Conservation (phyloP, 2,329 filamentous ascomycete genomes). For the Hypoxylon sp. region DNA sequence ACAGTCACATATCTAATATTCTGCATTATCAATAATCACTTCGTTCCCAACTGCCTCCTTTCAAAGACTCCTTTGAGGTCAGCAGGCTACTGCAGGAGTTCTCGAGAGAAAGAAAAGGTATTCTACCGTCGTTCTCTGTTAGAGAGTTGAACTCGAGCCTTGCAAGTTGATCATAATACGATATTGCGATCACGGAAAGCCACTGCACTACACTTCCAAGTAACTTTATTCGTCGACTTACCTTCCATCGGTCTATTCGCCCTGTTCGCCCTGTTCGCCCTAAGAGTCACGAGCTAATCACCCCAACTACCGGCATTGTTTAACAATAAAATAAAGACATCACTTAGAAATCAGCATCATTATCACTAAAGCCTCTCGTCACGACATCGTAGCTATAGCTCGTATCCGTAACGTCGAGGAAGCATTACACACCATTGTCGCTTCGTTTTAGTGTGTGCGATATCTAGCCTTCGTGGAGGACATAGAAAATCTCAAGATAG, state of each 20-base stretch:
- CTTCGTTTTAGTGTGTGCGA: constrained; percentile 15
- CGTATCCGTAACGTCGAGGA: constrained; percentile 3
- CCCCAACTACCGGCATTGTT: constrained; percentile 15
- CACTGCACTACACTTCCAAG: constrained; percentile 15
- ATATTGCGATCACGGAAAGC: constrained; percentile 30
- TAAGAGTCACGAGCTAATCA: constrained; percentile 21
- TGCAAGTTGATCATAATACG: constrained; percentile 40
- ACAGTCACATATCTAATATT: constrained; percentile 53
- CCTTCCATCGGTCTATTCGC: constrained; percentile 23
- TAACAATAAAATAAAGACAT: constrained; percentile 14
- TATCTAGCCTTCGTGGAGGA: constrained; percentile 48
- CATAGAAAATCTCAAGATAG: constrained; percentile 58
- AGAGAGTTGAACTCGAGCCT: constrained; percentile 49
- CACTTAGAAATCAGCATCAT: constrained; percentile 9
- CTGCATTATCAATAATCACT: constrained; percentile 50
- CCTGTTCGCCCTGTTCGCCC: constrained; percentile 16
- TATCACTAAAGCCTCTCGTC: constrained; percentile 4
- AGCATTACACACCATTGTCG: constrained; percentile 2
- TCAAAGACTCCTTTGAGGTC: constrained; percentile 79
- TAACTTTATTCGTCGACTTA: constrained; percentile 28
- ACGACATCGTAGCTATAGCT: constrained; percentile 23
- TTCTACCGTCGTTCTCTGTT: constrained; percentile 57
- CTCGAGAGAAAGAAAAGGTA: constrained; percentile 55
- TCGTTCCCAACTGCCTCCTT: constrained; percentile 51
- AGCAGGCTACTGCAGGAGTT: constrained; percentile 86